Evolutionary conservation across 2,329 filamentous ascomycete genomes (phyloP).

Genomic region (Passalora sequoiae): DNA sequence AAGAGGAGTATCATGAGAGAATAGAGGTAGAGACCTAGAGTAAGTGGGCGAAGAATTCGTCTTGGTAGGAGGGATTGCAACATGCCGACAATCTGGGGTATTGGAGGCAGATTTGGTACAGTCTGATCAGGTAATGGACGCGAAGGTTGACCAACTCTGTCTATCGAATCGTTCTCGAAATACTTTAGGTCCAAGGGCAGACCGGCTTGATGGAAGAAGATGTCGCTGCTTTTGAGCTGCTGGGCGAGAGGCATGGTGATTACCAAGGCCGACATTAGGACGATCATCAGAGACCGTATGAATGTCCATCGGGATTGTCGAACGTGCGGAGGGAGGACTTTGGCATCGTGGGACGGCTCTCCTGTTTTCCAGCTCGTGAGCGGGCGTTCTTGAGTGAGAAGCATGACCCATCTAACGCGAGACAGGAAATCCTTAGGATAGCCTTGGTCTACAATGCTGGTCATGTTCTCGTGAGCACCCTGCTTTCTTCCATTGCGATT

Average conservation of each 20-base stretch:
- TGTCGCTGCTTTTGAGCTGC: conserved; percentile 16
- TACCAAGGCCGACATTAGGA: conserved; percentile 26
- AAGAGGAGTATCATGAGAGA: conserved; percentile 26
- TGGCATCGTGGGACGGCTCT: conserved; percentile 21
- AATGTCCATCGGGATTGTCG: conserved; percentile 16
- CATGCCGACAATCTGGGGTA: conserved; percentile 7
- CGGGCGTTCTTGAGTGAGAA: conserved; percentile 23
- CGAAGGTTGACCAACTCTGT: not conserved
- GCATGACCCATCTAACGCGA: conserved; percentile 27
- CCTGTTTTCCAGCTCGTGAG: conserved; percentile 29
- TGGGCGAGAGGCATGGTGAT: conserved; percentile 16
- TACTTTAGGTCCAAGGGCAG: conserved; percentile 10
- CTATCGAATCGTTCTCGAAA: too few relatives aligned
- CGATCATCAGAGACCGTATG: conserved; percentile 20
- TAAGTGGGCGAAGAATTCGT: conserved; percentile 19
- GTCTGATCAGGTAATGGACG: too few relatives aligned
- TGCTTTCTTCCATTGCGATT: not conserved
- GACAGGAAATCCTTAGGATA: conserved; percentile 21
- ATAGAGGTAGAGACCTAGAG: conserved; percentile 26
- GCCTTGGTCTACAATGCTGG: conserved; percentile 10
- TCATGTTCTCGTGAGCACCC: not conserved
- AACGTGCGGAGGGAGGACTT: conserved; percentile 25
- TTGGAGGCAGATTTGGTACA: too few relatives aligned
- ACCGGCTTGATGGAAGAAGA: conserved; percentile 21
- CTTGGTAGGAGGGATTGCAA: conserved; percentile 11